These are phyloP conservation scores for Aspergillus mulundensis DNA, from an alignment of 495 filamentous ascomycete species.

Conservation along the genomic window DNA sequence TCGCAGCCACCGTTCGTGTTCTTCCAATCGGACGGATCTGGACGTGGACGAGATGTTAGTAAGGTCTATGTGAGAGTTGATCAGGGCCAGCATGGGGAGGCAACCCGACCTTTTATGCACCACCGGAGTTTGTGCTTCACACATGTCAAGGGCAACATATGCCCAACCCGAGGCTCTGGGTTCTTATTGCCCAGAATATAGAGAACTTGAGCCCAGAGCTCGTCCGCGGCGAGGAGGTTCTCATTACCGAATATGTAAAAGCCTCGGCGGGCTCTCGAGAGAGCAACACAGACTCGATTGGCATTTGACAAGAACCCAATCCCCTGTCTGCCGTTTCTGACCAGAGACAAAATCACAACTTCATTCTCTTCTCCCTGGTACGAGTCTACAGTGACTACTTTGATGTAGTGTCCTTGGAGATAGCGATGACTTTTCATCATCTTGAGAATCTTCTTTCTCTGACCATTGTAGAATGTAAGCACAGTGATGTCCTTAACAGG, in stretches of 20 bases:
- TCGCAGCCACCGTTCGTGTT: constrained; percentile 48
- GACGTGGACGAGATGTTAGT: constrained; percentile 4
- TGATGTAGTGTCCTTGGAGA: constrained; percentile 49
- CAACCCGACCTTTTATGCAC: constrained; percentile 21
- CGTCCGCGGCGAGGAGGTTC: constrained; percentile 39
- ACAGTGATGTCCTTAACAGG: constrained; percentile 64
- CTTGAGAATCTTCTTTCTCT: constrained; percentile 60
- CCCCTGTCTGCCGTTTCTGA: constrained; percentile 59
- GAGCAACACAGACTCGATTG: constrained; percentile 81
- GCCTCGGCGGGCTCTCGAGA: constrained; percentile 80
- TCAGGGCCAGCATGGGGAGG: neutral
- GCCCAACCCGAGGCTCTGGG: constrained; percentile 27
- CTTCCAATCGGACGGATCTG: constrained; percentile 47
- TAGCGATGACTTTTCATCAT: constrained; percentile 47
- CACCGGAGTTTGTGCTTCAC: constrained; percentile 32
- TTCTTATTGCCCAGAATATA: constrained; percentile 24
- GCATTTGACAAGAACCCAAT: constrained; percentile 71
- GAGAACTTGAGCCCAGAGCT: constrained; percentile 37
- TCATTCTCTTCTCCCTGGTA: constrained; percentile 97
- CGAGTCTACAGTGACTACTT: constrained; percentile 82
- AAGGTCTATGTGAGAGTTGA: neutral
- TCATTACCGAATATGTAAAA: constrained; percentile 88
- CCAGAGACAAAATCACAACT: constrained; percentile 76
- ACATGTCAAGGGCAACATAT: constrained; percentile 38
- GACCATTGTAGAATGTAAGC: constrained; percentile 88